Conservation (phyloP, 345 rosid genomes). For the Angophora floribunda region DNA sequence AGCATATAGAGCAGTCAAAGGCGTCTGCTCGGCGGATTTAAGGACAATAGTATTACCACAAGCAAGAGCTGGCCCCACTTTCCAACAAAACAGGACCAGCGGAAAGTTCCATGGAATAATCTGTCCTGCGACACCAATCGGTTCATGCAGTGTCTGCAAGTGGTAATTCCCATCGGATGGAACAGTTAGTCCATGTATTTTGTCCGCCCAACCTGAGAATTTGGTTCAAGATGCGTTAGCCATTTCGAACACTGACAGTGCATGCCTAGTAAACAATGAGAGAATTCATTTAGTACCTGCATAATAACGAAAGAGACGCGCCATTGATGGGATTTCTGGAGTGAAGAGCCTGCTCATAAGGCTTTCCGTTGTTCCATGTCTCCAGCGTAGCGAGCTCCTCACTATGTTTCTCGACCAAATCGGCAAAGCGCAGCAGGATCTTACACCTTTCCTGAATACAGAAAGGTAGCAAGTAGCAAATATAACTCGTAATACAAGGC, state of each 20-base stretch:
- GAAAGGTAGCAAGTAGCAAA: background rate
- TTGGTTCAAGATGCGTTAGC: background rate
- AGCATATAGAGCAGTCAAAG: conserved; percentile 34
- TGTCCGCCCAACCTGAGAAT: background rate
- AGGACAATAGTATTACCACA: background rate
- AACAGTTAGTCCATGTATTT: background rate
- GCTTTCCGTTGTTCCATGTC: conserved; percentile 92
- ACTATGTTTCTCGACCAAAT: conserved; percentile 72
- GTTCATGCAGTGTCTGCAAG: conserved; percentile 44
- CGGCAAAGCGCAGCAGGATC: conserved; percentile 62
- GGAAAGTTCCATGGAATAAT: background rate
- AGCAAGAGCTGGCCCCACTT: background rate
- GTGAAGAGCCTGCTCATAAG: conserved; percentile 47
- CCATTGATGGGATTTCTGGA: conserved; percentile 51
- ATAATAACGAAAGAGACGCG: conserved; percentile 68
- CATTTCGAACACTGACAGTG: background rate
- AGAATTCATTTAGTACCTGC: conserved; percentile 34
- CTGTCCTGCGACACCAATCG: conserved; percentile 1
- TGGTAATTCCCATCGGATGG: background rate
- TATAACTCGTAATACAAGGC: background rate
- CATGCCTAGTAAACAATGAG: background rate
- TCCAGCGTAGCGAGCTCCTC: conserved; percentile 76
- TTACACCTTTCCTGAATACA: conserved; percentile 62
- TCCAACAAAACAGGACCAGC: background rate
- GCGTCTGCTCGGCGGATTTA: conserved; percentile 7